These are phyloP conservation scores for Phtheirospermum japonicum DNA, from an alignment of 257 asterid species.

Conservation along the genomic window DNA sequence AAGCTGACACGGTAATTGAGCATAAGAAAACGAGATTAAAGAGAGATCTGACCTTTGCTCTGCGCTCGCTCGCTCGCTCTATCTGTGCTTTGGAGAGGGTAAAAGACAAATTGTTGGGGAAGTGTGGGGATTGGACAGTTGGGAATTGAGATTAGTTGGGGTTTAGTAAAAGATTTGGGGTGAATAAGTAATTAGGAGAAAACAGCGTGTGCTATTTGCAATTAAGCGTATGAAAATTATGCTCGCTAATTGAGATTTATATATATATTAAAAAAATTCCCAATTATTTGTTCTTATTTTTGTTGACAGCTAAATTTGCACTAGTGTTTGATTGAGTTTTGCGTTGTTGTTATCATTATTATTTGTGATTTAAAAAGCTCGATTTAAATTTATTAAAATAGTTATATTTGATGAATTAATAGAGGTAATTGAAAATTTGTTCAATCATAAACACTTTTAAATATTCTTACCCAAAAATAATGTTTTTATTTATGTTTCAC, in stretches of 20 bases:
- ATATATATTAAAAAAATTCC: no score
- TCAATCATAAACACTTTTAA: no score
- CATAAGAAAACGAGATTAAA: conserved; percentile 16
- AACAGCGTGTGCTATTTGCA: not conserved
- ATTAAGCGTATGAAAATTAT: not conserved
- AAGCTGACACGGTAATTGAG: conserved; percentile 22
- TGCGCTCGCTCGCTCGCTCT: conserved; percentile 14
- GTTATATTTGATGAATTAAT: no score
- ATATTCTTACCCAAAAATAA: no score
- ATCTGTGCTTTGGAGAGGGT: conserved; percentile 27
- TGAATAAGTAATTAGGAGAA: conserved; percentile 12
- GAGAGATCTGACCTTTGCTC: conserved; percentile 25
- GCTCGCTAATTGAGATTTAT: not conserved
- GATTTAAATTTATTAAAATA: no score
- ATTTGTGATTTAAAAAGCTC: no score
- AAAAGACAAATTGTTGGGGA: conserved; percentile 23
- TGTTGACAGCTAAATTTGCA: no score
- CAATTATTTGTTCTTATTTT: no score
- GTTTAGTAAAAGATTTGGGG: conserved; percentile 17
- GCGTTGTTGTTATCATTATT: no score
- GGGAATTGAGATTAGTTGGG: conserved; percentile 16
- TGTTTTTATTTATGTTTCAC: no score
- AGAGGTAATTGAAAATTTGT: no score
- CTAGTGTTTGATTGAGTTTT: no score
- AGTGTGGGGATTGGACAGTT: not conserved